These are phyloP conservation scores for Angomonas ambiguus DNA, from an alignment of 208 protist genomes.

Conservation along the genomic window DNA sequence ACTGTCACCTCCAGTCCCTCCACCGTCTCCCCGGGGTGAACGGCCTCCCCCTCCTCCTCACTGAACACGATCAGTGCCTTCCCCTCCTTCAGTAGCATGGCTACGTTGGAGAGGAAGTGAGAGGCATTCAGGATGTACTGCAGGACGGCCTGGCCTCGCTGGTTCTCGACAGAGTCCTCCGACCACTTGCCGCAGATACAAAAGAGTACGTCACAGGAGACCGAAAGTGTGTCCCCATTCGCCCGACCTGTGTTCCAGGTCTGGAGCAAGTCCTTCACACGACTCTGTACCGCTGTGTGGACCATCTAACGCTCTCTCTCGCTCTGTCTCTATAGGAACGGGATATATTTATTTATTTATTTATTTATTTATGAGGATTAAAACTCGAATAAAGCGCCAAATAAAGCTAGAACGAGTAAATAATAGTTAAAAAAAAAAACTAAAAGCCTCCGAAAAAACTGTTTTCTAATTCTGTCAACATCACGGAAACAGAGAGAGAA, in stretches of 20 bases:
- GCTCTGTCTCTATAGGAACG: no score
- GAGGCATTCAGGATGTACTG: constrained; percentile 70
- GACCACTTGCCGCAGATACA: constrained; percentile 62
- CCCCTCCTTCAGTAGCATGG: constrained; percentile 34
- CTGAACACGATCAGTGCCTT: constrained; percentile 43
- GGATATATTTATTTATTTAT: not conserved
- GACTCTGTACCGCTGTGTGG: not conserved
- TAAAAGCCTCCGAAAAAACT: constrained; percentile 1
- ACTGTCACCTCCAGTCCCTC: constrained; percentile 9
- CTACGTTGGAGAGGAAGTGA: constrained; percentile 40
- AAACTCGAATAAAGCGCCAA: not conserved
- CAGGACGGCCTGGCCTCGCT: constrained; percentile 72
- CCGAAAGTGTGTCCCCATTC: not conserved
- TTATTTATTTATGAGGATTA: not conserved
- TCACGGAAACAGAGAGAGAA: not conserved
- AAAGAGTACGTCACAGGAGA: constrained; percentile 27
- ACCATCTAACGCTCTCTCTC: not conserved
- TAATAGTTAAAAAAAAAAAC: constrained; percentile 21
- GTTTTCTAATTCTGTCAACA: not conserved
- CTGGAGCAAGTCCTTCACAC: not conserved
- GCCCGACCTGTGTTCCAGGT: not conserved
- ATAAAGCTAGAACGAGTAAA: no score
- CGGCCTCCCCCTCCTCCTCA: not conserved
- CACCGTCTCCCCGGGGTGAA: constrained; percentile 18
- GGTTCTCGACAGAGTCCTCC: constrained; percentile 71